Conservation (phyloP, 768 basidiomycete genomes). For the Calocybe indica region DNA sequence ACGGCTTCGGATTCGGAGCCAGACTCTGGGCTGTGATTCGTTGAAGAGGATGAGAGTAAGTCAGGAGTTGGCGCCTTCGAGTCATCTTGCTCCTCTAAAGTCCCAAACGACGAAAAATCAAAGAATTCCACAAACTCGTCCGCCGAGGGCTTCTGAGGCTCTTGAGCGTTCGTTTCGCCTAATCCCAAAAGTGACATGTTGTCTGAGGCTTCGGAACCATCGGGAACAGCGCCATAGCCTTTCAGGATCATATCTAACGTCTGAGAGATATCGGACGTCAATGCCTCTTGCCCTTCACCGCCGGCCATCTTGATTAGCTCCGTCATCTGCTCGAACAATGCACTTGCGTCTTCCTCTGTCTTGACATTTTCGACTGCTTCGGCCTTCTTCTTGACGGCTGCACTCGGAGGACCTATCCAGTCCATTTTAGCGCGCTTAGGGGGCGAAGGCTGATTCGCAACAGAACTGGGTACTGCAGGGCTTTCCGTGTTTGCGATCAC, state of each 20-base stretch:
- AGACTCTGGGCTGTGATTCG: constrained; percentile 75
- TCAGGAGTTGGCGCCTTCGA: constrained; percentile 76
- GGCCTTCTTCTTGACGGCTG: constrained; percentile 37
- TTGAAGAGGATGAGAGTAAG: constrained; percentile 61
- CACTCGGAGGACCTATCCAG: constrained; percentile 57
- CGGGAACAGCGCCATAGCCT: constrained; percentile 34
- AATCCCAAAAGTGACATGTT: constrained; percentile 27
- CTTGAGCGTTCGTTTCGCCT: constrained; percentile 16
- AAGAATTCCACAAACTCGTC: constrained; percentile 59
- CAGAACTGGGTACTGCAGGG: constrained; percentile 20
- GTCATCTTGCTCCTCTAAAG: constrained; percentile 51
- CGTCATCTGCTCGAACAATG: constrained; percentile 59
- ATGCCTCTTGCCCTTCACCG: constrained; percentile 36
- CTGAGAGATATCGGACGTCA: constrained; percentile 47
- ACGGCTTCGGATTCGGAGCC: constrained; percentile 53
- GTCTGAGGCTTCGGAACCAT: constrained; percentile 31
- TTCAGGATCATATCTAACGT: constrained; percentile 62
- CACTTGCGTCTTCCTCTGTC: constrained; percentile 60
- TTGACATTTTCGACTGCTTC: constrained; percentile 45
- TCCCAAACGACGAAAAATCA: constrained; percentile 61
- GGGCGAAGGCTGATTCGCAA: constrained; percentile 51
- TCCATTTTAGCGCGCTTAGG: constrained; percentile 71
- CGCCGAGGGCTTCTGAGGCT: constrained; percentile 15
- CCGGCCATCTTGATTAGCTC: constrained; percentile 53
- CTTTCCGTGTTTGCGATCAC: constrained; percentile 21